Percentiles rank a stretch among this genome's conserved stretches.
Conservation (phyloP, 768 basidiomycete genomes). For the Scleroderma bovista region DNA sequence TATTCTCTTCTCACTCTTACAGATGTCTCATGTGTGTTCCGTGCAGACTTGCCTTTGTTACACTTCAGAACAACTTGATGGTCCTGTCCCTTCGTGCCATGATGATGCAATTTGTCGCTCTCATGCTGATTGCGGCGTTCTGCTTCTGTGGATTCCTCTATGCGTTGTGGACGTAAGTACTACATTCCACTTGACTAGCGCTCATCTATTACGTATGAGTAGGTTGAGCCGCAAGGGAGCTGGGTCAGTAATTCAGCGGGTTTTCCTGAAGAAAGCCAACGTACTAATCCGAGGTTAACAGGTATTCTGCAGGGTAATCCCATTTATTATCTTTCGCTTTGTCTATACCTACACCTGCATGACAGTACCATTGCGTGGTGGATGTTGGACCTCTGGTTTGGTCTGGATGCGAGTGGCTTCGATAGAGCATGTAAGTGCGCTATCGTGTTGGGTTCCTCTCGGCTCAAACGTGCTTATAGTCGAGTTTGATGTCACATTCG, state of each 20-base stretch:
- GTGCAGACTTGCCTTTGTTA: conserved; percentile 84
- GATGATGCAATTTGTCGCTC: conserved; percentile 82
- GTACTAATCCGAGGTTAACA: conserved; percentile 12
- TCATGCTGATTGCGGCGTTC: conserved; percentile 83
- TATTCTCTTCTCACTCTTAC: not conserved
- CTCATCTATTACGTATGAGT: conserved; percentile 4
- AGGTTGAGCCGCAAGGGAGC: conserved; percentile 62
- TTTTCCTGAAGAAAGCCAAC: not conserved
- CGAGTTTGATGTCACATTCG: conserved; percentile 81
- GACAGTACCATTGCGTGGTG: conserved; percentile 78
- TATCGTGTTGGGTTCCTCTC: not conserved
- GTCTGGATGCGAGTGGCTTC: conserved; percentile 91
- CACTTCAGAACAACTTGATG: conserved; percentile 75
- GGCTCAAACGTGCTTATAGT: conserved; percentile 32
- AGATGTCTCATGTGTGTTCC: not conserved
- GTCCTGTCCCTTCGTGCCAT: conserved; percentile 84
- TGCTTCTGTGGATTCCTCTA: conserved; percentile 93
- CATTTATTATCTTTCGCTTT: not conserved
- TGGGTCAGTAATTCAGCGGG: conserved; percentile 34
- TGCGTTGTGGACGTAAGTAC: conserved; percentile 84
- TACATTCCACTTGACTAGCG: not conserved
- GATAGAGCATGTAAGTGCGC: conserved; percentile 62
- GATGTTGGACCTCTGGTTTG: conserved; percentile 93
- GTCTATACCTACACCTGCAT: conserved; percentile 7
- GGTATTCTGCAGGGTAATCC: conserved; percentile 34